Evolutionary conservation across 495 filamentous ascomycete genomes (phyloP).

Genomic region (Neurospora sp.): DNA sequence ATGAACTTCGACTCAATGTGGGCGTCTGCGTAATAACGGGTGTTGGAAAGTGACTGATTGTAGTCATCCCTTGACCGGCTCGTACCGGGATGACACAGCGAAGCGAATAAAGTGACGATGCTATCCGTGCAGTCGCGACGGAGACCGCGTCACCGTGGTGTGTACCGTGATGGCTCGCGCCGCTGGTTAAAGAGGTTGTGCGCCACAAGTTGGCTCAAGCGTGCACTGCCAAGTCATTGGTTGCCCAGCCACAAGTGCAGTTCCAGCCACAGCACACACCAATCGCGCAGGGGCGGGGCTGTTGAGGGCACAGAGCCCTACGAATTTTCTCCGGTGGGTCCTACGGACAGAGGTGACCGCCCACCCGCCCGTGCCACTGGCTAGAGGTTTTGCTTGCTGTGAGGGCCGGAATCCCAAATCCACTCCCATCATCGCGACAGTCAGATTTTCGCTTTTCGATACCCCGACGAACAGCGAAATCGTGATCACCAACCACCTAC

Average conservation of each 20-base stretch:
- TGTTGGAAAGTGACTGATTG: background rate
- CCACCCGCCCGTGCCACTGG: constrained; percentile 7
- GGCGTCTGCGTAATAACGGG: background rate
- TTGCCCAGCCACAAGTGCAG: background rate
- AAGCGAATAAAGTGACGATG: background rate
- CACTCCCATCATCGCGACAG: constrained; percentile 23
- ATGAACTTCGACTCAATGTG: background rate
- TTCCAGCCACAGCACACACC: constrained; percentile 7
- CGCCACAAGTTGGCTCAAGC: background rate
- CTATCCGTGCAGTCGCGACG: background rate
- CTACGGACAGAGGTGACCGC: constrained; percentile 7
- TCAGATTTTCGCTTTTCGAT: constrained; percentile 29
- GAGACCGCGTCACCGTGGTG: background rate
- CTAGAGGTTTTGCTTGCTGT: constrained; percentile 6
- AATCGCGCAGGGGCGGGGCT: constrained; percentile 8
- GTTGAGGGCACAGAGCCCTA: constrained; percentile 28
- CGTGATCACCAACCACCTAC: constrained; percentile 26
- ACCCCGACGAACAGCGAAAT: constrained; percentile 27
- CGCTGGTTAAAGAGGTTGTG: background rate
- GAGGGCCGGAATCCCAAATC: constrained; percentile 20
- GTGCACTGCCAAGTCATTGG: background rate
- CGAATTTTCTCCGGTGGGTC: constrained; percentile 25
- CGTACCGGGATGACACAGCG: background rate
- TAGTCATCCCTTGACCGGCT: background rate
- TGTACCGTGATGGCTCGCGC: background rate